Conservation (phyloP, 176 grass and related monocot species). For the Triticum turgidum region DNA sequence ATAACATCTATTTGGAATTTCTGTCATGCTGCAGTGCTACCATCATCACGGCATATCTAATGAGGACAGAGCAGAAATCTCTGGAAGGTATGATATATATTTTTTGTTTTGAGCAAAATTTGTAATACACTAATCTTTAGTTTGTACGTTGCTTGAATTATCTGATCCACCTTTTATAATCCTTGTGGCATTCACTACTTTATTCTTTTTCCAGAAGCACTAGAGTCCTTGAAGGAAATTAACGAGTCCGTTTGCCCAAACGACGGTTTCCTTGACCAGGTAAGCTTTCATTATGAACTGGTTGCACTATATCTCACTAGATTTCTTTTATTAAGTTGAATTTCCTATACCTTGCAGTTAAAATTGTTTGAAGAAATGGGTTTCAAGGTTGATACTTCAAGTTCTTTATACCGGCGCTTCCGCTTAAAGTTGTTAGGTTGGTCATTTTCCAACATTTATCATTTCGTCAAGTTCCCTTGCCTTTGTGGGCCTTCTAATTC, state of each 20-base stretch:
- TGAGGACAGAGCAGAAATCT: conserved; percentile 86
- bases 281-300: conserved; percentile 25
- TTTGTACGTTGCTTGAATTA: background rate
- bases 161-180: background rate
- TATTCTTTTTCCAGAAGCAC: conserved; percentile 66
- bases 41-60: conserved; percentile 74
- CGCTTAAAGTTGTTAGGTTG: conserved; percentile 85
- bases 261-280: conserved; percentile 95
- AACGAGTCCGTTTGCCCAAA: conserved; percentile 62
- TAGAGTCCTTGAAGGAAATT: conserved; percentile 71
- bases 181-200: background rate
- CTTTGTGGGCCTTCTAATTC: background rate
- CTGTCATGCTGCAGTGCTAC: conserved; percentile 59
- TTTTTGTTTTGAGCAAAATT: background rate
- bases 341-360: conserved; percentile 48
- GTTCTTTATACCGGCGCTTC: conserved; percentile 79
- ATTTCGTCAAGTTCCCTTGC: background rate
- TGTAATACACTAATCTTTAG: background rate
- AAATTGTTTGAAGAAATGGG: conserved; percentile 96
- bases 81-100: conserved; percentile 56
- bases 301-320: conserved; percentile 4
- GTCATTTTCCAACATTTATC: conserved; percentile 20
- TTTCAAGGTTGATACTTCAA: conserved; percentile 79
- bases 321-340: conserved; percentile 19
- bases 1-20: conserved; percentile 4